Percentiles rank a stretch among this genome's conserved stretches.
Conservation (phyloP, 129 eudicot genomes). For the Tagetes erecta region DNA sequence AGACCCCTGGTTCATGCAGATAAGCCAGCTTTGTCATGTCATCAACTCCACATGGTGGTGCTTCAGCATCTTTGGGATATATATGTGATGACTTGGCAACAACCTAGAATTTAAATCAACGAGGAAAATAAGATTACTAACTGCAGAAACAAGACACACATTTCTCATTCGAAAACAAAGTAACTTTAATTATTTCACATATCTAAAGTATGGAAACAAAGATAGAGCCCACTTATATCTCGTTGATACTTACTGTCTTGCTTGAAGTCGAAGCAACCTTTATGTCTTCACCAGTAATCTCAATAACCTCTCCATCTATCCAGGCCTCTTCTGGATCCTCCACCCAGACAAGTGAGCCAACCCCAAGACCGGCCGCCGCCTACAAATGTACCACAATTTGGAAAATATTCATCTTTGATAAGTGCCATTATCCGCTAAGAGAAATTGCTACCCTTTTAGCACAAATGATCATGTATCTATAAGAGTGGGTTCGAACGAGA, state of each 20-base stretch:
- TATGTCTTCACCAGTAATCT: slow-evolving; percentile 61
- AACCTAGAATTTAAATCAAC: slow-evolving; percentile 48
- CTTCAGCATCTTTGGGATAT: slow-evolving; percentile 94
- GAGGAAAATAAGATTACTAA: slow-evolving; percentile 8
- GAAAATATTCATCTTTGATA: slow-evolving; percentile 19
- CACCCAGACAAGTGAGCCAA: slow-evolving; percentile 94
- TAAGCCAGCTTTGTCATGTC: slow-evolving; percentile 99
- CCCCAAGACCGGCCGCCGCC: slow-evolving; percentile 81
- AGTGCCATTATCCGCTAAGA: slow-evolving; percentile 9
- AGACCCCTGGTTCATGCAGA: slow-evolving; percentile 98
- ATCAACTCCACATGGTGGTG: slow-evolving; percentile 98
- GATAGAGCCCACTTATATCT: too few species aligned
- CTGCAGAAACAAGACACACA: slow-evolving; percentile 6
- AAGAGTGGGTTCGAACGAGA: too few species aligned
- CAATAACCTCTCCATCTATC: slow-evolving; percentile 90
- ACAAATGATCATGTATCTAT: not conserved
- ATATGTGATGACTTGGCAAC: slow-evolving; percentile 75
- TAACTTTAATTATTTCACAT: not conserved
- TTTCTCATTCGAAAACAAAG: too few species aligned
- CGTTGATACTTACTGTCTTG: slow-evolving; percentile 58
- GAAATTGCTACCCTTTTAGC: slow-evolving; percentile 8
- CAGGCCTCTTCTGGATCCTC: slow-evolving; percentile 91
- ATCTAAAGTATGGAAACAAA: slow-evolving; percentile 4
- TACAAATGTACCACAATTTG: slow-evolving; percentile 35
- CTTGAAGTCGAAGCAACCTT: slow-evolving; percentile 82